A percentile compares a stretch with the other conserved stretches of the same genome.
Conservation (phyloP, 441 rosid genomes). For the Erysimum cheiri region DNA sequence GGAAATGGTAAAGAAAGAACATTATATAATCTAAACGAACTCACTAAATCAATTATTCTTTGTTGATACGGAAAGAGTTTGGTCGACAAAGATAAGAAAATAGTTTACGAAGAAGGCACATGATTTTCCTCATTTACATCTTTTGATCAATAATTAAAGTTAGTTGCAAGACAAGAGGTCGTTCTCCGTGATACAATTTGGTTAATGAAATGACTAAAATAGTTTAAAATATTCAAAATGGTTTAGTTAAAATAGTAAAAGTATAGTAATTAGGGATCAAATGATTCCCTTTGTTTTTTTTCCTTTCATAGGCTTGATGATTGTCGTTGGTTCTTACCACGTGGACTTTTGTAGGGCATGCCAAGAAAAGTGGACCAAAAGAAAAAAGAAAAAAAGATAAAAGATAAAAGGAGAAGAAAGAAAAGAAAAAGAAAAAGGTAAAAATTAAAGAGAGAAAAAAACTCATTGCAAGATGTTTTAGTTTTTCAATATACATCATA, state of each 20-base stretch:
- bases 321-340: conserved; percentile 40
- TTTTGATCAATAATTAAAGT: conserved; percentile 20
- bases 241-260: neutral
- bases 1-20: neutral
- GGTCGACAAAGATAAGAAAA: neutral
- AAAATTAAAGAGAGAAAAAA: conserved; percentile 1
- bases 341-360: conserved; percentile 40
- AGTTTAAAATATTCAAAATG: neutral
- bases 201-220: conserved; percentile 16
- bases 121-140: conserved; percentile 17
- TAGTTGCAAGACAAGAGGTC: conserved; percentile 26
- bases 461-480: conserved; percentile 33
- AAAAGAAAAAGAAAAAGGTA: conserved; percentile 2
- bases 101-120: conserved; percentile 11
- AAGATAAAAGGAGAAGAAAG: neutral
- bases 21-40: conserved; percentile 9
- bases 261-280: conserved; percentile 12
- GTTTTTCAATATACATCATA: conserved; percentile 7
- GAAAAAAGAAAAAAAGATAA: conserved; percentile 23
- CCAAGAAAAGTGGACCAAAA: conserved; percentile 48
- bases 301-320: conserved; percentile 38
- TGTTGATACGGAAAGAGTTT: conserved; percentile 15
- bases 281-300: conserved; percentile 25
- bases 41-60: conserved; percentile 4
- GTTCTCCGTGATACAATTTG: conserved; percentile 12